Evolutionary conservation across 345 rosid genomes (phyloP).

Genomic region (Carallia pectinifolia): DNA sequence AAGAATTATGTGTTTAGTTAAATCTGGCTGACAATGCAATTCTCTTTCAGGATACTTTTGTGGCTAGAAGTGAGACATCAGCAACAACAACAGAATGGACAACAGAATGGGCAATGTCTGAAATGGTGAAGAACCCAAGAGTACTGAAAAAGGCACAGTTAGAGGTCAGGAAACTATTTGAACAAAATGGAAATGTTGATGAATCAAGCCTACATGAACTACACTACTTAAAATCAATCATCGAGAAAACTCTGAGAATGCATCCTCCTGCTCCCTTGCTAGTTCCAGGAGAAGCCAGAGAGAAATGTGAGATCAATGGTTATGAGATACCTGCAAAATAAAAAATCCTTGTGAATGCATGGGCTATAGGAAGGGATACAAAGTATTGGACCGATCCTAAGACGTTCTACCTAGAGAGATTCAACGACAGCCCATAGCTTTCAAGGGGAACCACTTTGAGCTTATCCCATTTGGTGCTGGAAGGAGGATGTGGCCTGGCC

Average conservation of each 20-base stretch:
- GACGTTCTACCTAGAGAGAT: background rate
- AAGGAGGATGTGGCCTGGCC: background rate
- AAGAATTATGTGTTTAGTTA: background rate
- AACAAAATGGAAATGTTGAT: background rate
- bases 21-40: background rate
- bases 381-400: background rate
- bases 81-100: background rate
- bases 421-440: background rate
- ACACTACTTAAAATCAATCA: background rate
- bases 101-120: conserved; percentile 3
- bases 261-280: conserved; percentile 1
- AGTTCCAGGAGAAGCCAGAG: conserved; percentile 2
- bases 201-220: background rate
- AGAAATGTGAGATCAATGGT: background rate
- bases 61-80: background rate
- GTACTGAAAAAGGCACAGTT: background rate
- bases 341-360: background rate
- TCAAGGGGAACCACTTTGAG: background rate
- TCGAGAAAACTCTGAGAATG: background rate
- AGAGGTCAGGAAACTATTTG: background rate
- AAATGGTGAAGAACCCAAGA: background rate
- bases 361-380: background rate
- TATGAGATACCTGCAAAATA: background rate
- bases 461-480: conserved; percentile 1
- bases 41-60: background rate